Evolutionary conservation across 75 land plant species (phyloP), one percentile per base, ranked within the genome.

Genomic region (Azolla pinnata): DNA sequence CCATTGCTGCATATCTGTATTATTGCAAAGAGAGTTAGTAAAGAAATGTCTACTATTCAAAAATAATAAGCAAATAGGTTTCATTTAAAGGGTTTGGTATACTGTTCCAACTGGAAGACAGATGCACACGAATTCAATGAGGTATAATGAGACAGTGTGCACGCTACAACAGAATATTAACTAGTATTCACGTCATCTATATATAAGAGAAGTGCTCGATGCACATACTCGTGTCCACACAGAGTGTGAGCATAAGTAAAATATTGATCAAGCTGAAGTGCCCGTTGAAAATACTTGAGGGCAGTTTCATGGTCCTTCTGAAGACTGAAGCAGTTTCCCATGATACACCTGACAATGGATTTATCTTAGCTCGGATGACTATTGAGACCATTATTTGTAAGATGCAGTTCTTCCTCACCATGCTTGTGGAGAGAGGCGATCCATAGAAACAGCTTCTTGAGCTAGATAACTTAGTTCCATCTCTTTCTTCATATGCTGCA

Each of bases 281-380:
- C 84, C 0, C 99, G 85, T 65, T 89, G 96, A 64, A 95, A 95
- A 66, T 69, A 90, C 74, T 89, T 95, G 9, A 95, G 72, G 18
- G 99, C 96, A 48, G 81, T 78, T 62, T 95, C 99, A 57, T 95
- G 99, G 67, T 95, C 96, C 60, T 95, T 95, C 77, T 89, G 99
- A 62, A 95, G 75, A 59, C 99, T 95, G 60, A 81, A 95, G 68
- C 99, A 95, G 56, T 95, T 95, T 26, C 99, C 99, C 78, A 95
- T 77, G 20, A 95, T 96, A 74, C 99, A 95, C 97, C 97, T 90
- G 79, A 60, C 65, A 14, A 63, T 1, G 12, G n/a, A n/a, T n/a
- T n/a, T n/a, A n/a, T n/a, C n/a, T n/a, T n/a, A n/a, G n/a, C n/a
- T n/a, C n/a, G n/a, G n/a, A n/a, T n/a, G n/a, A n/a, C n/a, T n/a